Evolutionary conservation across 2,329 filamentous ascomycete species (phyloP).

Genomic region (Aureobasidium vineae): DNA sequence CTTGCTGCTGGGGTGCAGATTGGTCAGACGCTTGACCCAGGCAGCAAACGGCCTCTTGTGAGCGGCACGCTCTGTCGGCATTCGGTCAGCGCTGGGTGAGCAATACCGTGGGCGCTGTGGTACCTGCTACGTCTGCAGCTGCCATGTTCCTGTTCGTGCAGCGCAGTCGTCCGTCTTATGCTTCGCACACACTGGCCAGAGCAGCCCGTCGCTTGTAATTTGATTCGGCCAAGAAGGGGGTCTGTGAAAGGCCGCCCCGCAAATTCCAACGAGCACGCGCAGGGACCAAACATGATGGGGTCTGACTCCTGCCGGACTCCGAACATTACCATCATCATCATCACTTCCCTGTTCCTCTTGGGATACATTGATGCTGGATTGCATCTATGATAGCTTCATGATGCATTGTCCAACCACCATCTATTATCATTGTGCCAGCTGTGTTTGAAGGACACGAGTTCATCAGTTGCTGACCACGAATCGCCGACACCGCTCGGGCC

Average conservation of each 20-base stretch:
- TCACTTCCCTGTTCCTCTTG: background rate
- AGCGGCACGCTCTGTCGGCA: conserved; percentile 62
- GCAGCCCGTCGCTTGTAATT: background rate
- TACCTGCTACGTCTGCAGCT: conserved; percentile 17
- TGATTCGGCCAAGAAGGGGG: conserved; percentile 5
- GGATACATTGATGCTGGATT: background rate
- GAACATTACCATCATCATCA: background rate
- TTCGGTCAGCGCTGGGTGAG: conserved; percentile 2
- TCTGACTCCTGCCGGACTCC: background rate
- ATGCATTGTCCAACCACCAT: background rate
- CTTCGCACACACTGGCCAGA: background rate
- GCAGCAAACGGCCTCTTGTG: conserved; percentile 84
- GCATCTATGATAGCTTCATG: background rate
- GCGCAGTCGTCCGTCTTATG: conserved; percentile 10
- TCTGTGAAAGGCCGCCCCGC: background rate
- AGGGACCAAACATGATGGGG: conserved; percentile 10
- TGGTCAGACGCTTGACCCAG: conserved; percentile 92
- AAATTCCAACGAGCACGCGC: background rate
- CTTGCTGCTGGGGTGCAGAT: conserved; percentile 58
- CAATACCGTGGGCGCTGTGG: background rate
- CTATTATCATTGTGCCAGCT: background rate
- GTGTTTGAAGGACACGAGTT: background rate
- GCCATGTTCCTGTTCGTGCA: background rate
- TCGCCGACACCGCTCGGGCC: conserved; percentile 21
- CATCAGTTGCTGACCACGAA: conserved; percentile 5